Base-by-base conservation (phyloP, 495 filamentous ascomycete species). In the Daldinia decipiens region DNA sequence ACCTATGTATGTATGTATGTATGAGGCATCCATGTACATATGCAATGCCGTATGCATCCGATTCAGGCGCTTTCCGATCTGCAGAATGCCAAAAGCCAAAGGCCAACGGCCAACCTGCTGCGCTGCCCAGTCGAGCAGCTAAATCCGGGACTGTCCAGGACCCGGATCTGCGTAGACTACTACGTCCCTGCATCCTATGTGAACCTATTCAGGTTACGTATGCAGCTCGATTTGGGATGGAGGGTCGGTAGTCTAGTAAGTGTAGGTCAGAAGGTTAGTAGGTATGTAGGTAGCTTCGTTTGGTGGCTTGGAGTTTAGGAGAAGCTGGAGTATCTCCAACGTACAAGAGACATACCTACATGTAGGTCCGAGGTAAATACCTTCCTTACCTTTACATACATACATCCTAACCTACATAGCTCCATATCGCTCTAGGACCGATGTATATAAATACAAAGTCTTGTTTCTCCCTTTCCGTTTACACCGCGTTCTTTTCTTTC, bases 11-110 rank as follows among this genome's bases (percentile, higher is more conserved):
- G 27, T 29, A 31, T 8, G 29, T 31, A 32, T 8, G 29, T 8
- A 32, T 32, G 29, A 32, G 1, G 29, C 29, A 24, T 24, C 21
- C 21, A 32, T 32, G 29, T 32, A 32, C 6, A 9, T n/a, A 15
- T 62, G n/a, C 57, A 31, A 36, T 57, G 13, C 32, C 26, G 51
- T 45, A 58, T 62, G 64, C 47, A 67, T 21, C 70, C 70, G 59
- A 65, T 60, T 57, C 64, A 72, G 70, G 70, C 70, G 70, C 65
- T 72, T 72, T 72, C 70, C 70, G 70, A 68, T 53, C 64, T 67
- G 70, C 70, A 72, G 39, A 62, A 9, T 59, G 50, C 57, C 58
- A 68, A 29, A 24, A 24, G 21, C 21, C 21, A 24, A 24, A 24
- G 2, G 21, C 21, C 21, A 24, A 24, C 1, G 2, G 21, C 26